phyloP scores from a whole-genome alignment of 257 asterid genomes.

The Anisodus tanguticus region DNA sequence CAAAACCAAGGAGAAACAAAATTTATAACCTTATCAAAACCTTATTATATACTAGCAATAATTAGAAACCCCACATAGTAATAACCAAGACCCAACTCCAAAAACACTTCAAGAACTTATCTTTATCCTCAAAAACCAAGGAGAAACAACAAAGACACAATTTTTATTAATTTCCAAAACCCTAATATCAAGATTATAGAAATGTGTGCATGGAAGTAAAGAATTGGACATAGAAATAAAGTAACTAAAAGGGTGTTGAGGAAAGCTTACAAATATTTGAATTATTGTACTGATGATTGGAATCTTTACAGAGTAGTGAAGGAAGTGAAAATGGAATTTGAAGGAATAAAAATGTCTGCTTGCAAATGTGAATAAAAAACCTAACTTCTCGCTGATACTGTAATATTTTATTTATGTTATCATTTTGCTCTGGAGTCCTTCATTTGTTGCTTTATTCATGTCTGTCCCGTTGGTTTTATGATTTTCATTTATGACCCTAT shows the following conservation, averaged over 20 bases:
- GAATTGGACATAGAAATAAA: neutral
- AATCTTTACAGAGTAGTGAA: conserved; percentile 43
- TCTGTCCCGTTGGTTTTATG: neutral
- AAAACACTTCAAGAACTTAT: conserved; percentile 14
- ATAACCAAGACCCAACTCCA: conserved; percentile 8
- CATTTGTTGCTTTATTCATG: neutral
- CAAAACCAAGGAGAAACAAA: neutral
- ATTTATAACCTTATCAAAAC: neutral
- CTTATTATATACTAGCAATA: neutral
- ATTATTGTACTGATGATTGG: neutral
- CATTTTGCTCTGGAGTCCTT: conserved; percentile 46
- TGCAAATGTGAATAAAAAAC: conserved; percentile 58
- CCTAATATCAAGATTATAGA: neutral
- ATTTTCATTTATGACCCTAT: neutral
- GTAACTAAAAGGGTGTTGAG: conserved; percentile 13
- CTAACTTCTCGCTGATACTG: conserved; percentile 71
- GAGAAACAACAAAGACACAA: neutral
- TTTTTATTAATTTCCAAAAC: neutral
- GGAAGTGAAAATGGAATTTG: neutral
- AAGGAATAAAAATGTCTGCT: conserved; percentile 10
- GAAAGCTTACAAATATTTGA: neutral
- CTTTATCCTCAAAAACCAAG: neutral
- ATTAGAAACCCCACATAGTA: neutral
- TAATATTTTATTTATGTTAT: conserved; percentile 21
- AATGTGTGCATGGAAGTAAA: neutral